Evolutionary conservation across 768 basidiomycete genomes (phyloP).

Genomic region (Kwoniella heveanensis): DNA sequence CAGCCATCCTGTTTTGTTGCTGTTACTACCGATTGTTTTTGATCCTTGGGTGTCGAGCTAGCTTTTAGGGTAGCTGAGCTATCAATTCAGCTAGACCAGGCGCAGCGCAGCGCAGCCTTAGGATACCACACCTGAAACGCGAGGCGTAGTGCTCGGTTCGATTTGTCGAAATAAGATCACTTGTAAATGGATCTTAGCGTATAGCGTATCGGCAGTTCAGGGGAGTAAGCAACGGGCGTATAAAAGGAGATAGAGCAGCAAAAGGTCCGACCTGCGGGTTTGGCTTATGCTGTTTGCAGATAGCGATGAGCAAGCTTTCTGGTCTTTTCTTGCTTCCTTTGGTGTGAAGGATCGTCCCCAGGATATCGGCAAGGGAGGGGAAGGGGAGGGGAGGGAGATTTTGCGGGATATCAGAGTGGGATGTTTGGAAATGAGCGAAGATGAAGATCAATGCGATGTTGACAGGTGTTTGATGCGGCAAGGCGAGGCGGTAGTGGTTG

Average conservation of each 20-base stretch:
- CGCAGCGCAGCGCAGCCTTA: neutral
- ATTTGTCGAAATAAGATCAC: neutral
- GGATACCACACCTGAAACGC: neutral
- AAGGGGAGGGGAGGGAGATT: neutral
- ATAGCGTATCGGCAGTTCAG: neutral
- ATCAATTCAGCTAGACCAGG: no score
- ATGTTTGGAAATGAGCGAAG: neutral
- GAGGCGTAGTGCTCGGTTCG: neutral
- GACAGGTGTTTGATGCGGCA: conserved; percentile 16
- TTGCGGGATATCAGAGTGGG: no score
- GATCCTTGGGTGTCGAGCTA: neutral
- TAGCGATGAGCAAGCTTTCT: no score
- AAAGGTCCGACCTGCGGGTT: neutral
- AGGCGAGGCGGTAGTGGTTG: neutral
- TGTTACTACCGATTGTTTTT: neutral
- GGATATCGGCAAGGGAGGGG: conserved; percentile 11
- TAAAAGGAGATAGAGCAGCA: neutral
- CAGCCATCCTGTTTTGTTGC: conserved; percentile 8
- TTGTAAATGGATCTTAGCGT: conserved; percentile 1
- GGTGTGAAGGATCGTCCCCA: neutral
- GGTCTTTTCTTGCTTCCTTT: no score
- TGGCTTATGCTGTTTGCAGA: no score
- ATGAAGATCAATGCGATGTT: conserved; percentile 14
- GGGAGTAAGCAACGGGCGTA: neutral
- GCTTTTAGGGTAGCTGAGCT: no score